phyloP scores from a whole-genome alignment of 2,329 filamentous ascomycete genomes.

The Fonsecaea pedrosoi region DNA sequence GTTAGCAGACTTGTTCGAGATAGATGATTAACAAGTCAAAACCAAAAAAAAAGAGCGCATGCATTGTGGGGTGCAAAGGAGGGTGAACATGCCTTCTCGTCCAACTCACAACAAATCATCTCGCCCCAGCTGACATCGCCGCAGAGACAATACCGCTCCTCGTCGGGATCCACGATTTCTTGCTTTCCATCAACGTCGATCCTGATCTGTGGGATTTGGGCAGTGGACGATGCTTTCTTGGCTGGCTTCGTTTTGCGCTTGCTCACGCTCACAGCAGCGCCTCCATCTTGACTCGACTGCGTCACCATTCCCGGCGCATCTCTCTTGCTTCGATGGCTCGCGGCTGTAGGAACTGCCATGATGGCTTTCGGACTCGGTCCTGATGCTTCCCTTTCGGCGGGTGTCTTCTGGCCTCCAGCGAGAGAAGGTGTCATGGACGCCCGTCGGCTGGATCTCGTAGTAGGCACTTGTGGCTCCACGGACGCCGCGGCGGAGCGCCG shows the following conservation, averaged over 20 bases:
- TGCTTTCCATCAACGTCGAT: constrained; percentile 57
- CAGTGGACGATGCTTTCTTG: constrained; percentile 44
- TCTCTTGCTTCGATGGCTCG: constrained; percentile 60
- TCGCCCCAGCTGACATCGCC: constrained; percentile 68
- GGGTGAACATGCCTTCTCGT: constrained; percentile 53
- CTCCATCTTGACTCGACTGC: constrained; percentile 61
- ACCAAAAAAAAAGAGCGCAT: no score
- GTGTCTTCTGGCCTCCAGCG: constrained; percentile 42
- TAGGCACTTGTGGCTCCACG: constrained; percentile 29
- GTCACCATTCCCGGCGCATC: constrained; percentile 67
- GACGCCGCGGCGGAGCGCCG: constrained; percentile 37
- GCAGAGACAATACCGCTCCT: constrained; percentile 69
- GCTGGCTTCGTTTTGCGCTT: constrained; percentile 63
- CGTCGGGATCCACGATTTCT: constrained; percentile 65
- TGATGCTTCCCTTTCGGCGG: constrained; percentile 46
- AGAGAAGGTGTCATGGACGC: constrained; percentile 36
- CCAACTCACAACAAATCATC: constrained; percentile 71
- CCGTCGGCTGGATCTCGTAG: constrained; percentile 31
- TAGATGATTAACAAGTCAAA: not conserved
- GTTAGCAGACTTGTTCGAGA: constrained; percentile 6
- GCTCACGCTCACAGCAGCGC: constrained; percentile 67
- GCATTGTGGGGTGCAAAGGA: not conserved
- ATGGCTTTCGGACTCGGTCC: constrained; percentile 45
- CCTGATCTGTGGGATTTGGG: constrained; percentile 45
- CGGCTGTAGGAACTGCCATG: constrained; percentile 43